Percentiles rank a stretch among this genome's conserved stretches.
Conservation (phyloP, 2,329 filamentous ascomycete genomes). For the Chrysoporthe deuterocubensis region DNA sequence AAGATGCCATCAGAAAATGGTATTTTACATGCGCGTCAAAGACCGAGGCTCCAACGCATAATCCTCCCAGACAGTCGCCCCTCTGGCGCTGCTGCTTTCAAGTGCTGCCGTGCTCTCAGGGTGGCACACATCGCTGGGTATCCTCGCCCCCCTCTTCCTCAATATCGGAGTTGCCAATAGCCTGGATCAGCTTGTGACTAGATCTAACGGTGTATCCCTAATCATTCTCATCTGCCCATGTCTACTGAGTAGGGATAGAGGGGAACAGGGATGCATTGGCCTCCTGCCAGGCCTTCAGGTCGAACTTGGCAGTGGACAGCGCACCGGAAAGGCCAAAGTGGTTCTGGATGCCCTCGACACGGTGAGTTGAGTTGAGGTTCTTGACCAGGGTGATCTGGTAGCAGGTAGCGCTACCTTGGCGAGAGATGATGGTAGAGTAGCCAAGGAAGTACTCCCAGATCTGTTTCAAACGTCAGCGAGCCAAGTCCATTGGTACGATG, state of each 20-base stretch:
- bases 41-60: not conserved
- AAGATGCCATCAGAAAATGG: constrained; percentile 11
- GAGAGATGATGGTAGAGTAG: constrained; percentile 80
- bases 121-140: not conserved
- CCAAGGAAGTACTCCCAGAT: constrained; percentile 94
- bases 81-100: not conserved
- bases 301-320: constrained; percentile 41
- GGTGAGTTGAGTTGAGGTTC: constrained; percentile 87
- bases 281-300: constrained; percentile 40
- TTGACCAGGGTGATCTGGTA: constrained; percentile 87
- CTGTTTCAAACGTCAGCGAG: constrained; percentile 44
- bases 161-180: not conserved
- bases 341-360: constrained; percentile 71
- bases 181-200: not conserved
- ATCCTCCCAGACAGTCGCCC: not conserved
- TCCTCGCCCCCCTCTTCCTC: not conserved
- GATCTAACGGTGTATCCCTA: not conserved
- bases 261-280: constrained; percentile 39
- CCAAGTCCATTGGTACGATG: not conserved
- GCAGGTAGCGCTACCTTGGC: constrained; percentile 83
- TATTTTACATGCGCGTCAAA: constrained; percentile 9
- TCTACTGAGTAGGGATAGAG: constrained; percentile 34
- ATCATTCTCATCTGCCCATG: not conserved
- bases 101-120: not conserved
- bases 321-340: constrained; percentile 74